phyloP scores from a whole-genome alignment of 345 rosid genomes.

The Rubroshorea leprosula region DNA sequence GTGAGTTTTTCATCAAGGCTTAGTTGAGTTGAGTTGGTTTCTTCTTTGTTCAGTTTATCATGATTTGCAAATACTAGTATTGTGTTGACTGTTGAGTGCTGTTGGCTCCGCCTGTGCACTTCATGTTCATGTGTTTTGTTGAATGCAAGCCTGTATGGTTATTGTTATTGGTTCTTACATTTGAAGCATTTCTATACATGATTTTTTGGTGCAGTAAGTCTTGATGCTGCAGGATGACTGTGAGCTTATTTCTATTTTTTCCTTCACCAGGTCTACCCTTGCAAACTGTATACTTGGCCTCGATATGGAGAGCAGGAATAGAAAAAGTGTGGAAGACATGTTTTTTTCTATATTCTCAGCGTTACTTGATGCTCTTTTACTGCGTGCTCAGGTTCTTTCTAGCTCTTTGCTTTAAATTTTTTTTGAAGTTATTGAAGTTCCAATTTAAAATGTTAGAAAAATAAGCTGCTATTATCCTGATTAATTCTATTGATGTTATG shows the following conservation, averaged over 20 bases:
- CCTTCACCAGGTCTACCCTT: slow-evolving; percentile 66
- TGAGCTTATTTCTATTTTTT: slow-evolving; percentile 2
- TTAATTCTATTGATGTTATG: neutral
- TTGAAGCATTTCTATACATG: neutral
- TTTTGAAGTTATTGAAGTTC: neutral
- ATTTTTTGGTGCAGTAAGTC: neutral
- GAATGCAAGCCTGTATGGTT: neutral
- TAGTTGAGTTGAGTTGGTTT: neutral
- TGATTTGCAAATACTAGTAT: neutral
- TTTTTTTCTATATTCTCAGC: slow-evolving; percentile 70
- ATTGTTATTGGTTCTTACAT: neutral
- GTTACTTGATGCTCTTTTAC: slow-evolving; percentile 70
- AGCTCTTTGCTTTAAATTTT: slow-evolving; percentile 7
- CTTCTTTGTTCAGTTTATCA: no score
- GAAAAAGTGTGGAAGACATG: slow-evolving; percentile 48
- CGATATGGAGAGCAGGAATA: slow-evolving; percentile 34
- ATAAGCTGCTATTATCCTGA: neutral
- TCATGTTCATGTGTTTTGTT: neutral
- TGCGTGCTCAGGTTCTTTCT: slow-evolving; percentile 78
- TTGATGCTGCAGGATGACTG: neutral
- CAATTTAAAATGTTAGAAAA: neutral
- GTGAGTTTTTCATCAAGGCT: neutral
- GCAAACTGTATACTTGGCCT: slow-evolving; percentile 66
- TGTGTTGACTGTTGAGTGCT: neutral
- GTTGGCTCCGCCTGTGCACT: neutral